A percentile compares a stretch with the other conserved stretches of the same genome.
Conservation (phyloP, 2,329 filamentous ascomycete genomes). For the Mariannaea elegans region DNA sequence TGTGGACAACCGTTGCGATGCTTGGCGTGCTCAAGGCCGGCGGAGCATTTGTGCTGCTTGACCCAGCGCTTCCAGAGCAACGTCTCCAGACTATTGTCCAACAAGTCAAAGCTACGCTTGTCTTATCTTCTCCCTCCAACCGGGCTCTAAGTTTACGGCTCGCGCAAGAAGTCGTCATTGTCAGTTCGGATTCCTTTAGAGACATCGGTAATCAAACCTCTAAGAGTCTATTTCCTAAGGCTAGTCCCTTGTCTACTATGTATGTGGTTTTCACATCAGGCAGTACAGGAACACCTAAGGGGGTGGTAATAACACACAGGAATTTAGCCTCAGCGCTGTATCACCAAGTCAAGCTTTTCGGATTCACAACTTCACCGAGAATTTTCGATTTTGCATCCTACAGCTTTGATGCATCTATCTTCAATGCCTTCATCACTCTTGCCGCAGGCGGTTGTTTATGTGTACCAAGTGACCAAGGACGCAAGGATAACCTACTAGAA, state of each 20-base stretch:
- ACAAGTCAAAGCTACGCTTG: neutral
- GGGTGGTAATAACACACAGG: slow-evolving; percentile 24
- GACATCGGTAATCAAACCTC: too few relatives aligned
- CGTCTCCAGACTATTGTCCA: slow-evolving; percentile 17
- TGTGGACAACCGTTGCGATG: slow-evolving; percentile 35
- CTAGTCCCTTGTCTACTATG: slow-evolving; percentile 1
- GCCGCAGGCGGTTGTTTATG: slow-evolving; percentile 45
- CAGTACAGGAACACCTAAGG: slow-evolving; percentile 38
- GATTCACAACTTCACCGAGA: slow-evolving; percentile 10
- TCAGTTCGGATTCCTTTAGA: neutral
- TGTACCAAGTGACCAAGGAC: slow-evolving; percentile 18
- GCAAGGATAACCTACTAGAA: neutral
- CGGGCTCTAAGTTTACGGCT: neutral
- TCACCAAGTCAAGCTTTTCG: slow-evolving; percentile 22
- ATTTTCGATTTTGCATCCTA: slow-evolving; percentile 23
- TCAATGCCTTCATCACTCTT: slow-evolving; percentile 45
- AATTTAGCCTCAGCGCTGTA: slow-evolving; percentile 1
- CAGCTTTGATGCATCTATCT: slow-evolving; percentile 6
- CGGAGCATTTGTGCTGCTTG: slow-evolving; percentile 31
- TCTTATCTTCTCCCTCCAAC: neutral
- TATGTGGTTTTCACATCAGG: slow-evolving; percentile 39
- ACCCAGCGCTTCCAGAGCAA: slow-evolving; percentile 25
- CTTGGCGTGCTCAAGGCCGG: slow-evolving; percentile 38
- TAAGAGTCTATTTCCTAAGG: neutral
- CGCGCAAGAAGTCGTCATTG: neutral